These are phyloP conservation scores for Boletellus ananas DNA, from an alignment of 768 basidiomycete species.

Conservation along the genomic window DNA sequence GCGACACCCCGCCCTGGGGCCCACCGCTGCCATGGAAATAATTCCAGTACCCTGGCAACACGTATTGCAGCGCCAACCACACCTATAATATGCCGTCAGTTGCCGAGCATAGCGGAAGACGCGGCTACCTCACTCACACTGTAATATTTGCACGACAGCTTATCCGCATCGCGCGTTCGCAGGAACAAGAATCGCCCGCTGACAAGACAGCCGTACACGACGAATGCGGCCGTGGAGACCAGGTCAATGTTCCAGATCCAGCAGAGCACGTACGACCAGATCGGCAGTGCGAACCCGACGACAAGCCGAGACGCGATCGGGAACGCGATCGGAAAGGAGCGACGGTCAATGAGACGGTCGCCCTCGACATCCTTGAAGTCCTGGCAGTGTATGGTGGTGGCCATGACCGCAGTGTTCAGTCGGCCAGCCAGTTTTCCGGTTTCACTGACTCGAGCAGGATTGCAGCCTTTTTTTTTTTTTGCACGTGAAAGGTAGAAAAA, in stretches of 20 bases:
- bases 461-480: conserved; percentile 19
- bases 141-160: conserved; percentile 35
- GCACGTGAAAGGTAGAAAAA: background rate
- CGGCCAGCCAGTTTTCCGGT: conserved; percentile 30
- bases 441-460: conserved; percentile 23
- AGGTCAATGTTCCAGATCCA: conserved; percentile 35
- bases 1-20: conserved; percentile 6
- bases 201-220: conserved; percentile 31
- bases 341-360: conserved; percentile 35
- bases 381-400: conserved; percentile 48
- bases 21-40: conserved; percentile 19
- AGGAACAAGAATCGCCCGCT: conserved; percentile 32
- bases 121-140: conserved; percentile 27
- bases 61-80: conserved; percentile 33
- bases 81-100: conserved; percentile 17
- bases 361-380: conserved; percentile 46
- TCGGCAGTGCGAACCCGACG: conserved; percentile 31
- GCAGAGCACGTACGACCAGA: conserved; percentile 36
- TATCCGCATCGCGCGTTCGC: conserved; percentile 29
- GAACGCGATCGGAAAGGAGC: conserved; percentile 43
- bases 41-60: conserved; percentile 37
- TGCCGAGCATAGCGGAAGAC: background rate
- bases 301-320: conserved; percentile 35
- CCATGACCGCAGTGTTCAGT: conserved; percentile 37
- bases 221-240: conserved; percentile 25